Evolutionary conservation across 2,329 filamentous ascomycete genomes (phyloP).

Genomic region (Ophiostoma sp.): DNA sequence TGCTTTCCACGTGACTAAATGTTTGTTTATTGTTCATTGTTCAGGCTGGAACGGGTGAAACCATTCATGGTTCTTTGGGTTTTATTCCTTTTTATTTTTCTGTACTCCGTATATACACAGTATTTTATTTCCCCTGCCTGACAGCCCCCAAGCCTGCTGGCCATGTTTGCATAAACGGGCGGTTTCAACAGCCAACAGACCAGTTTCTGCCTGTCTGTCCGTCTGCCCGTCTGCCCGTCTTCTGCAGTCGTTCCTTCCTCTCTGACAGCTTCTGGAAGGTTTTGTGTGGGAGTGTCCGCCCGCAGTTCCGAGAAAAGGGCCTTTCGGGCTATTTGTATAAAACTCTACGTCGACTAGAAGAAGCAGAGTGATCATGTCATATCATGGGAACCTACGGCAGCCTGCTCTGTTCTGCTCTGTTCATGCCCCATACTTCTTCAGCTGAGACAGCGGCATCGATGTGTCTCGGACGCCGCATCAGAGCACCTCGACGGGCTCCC

Average conservation of each 20-base stretch:
- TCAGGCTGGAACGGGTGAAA: conserved; percentile 1
- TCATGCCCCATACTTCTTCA: background rate
- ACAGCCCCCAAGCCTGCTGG: background rate
- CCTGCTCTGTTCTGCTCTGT: background rate
- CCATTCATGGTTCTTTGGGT: background rate
- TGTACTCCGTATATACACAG: background rate
- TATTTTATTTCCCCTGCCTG: background rate
- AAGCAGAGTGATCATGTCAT: background rate
- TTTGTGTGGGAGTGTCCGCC: background rate
- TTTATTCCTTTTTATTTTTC: background rate
- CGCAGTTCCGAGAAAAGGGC: conserved; percentile 2
- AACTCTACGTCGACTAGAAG: too few species aligned
- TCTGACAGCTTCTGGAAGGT: conserved; percentile 13
- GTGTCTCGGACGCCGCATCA: conserved; percentile 13
- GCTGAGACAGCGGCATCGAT: conserved; percentile 15
- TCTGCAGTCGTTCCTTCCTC: background rate
- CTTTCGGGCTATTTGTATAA: background rate
- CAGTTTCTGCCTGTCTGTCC: background rate
- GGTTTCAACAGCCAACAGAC: conserved; percentile 18
- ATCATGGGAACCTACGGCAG: background rate
- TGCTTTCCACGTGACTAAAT: background rate
- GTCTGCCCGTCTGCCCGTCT: background rate
- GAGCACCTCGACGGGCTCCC: conserved; percentile 10
- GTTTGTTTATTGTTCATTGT: background rate
- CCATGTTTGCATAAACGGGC: conserved; percentile 11